Evolutionary conservation across 2,329 filamentous ascomycete genomes (phyloP).

Genomic region (Emericellopsis cladophorae): DNA sequence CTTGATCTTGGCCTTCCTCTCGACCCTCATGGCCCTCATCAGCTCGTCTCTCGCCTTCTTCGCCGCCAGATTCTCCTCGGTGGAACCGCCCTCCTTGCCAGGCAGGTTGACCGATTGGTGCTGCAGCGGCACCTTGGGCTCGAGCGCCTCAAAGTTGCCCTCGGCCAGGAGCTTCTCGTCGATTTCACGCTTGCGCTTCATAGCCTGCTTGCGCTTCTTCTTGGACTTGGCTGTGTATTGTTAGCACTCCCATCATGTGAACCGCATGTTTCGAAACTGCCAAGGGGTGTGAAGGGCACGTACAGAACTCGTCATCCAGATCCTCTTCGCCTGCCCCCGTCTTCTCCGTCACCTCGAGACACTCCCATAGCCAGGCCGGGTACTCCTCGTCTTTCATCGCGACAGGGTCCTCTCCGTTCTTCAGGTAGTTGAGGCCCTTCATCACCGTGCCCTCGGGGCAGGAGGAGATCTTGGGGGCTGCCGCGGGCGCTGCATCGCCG

Average conservation of each 20-base stretch:
- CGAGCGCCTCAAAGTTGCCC: conserved; percentile 52
- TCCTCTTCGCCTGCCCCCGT: conserved; percentile 34
- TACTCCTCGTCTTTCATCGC: conserved; percentile 66
- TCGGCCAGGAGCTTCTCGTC: conserved; percentile 50
- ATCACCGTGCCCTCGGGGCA: conserved; percentile 58
- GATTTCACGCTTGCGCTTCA: conserved; percentile 44
- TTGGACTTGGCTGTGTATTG: conserved; percentile 60
- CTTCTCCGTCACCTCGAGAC: conserved; percentile 51
- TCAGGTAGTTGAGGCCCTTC: conserved; percentile 65
- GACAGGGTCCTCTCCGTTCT: conserved; percentile 59
- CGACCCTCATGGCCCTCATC: conserved; percentile 59
- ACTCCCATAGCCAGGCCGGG: conserved; percentile 68
- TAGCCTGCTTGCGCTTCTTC: conserved; percentile 62
- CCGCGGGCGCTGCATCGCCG: conserved; percentile 15
- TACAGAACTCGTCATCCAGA: conserved; percentile 70
- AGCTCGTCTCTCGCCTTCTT: conserved; percentile 45
- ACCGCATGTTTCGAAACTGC: not conserved
- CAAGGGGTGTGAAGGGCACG: conserved; percentile 18
- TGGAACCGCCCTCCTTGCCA: conserved; percentile 25
- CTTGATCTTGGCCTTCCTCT: conserved; percentile 67
- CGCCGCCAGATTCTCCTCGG: conserved; percentile 33
- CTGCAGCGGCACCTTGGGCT: conserved; percentile 60
- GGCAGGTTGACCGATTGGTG: conserved; percentile 70
- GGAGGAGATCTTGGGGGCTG: conserved; percentile 26
- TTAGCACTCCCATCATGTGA: conserved; percentile 1